Evolutionary conservation across 1,284 basidiomycete species (phyloP).

Genomic region (Malassezia nana): DNA sequence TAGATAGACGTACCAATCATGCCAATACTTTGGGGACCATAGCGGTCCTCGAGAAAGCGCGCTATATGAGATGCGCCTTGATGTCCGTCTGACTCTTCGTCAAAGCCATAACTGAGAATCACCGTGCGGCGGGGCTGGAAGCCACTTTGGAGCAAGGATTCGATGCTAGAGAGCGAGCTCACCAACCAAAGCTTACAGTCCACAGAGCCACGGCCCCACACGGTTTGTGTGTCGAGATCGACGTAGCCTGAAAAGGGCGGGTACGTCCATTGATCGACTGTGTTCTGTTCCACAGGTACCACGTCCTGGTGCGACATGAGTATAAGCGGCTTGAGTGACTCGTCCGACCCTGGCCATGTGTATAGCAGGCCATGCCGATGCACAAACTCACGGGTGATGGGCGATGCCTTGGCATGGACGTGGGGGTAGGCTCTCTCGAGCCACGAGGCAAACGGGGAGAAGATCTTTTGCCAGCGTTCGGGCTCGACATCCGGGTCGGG

Average conservation of each 20-base stretch:
- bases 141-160: slow-evolving; percentile 50
- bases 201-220: slow-evolving; percentile 51
- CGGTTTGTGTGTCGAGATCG: slow-evolving; percentile 49
- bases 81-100: slow-evolving; percentile 55
- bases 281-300: slow-evolving; percentile 53
- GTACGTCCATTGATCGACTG: slow-evolving; percentile 52
- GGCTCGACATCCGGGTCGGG: slow-evolving; percentile 24
- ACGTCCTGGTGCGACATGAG: slow-evolving; percentile 55
- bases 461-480: slow-evolving; percentile 23
- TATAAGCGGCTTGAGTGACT: slow-evolving; percentile 58
- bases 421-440: slow-evolving; percentile 25
- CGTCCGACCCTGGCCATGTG: slow-evolving; percentile 57
- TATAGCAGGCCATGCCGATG: slow-evolving; percentile 61
- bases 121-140: slow-evolving; percentile 52
- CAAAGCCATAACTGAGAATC: slow-evolving; percentile 61
- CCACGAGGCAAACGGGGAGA: slow-evolving; percentile 28
- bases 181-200: slow-evolving; percentile 51
- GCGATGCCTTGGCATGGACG: slow-evolving; percentile 23
- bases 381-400: slow-evolving; percentile 47
- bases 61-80: slow-evolving; percentile 38
- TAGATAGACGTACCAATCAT: slow-evolving; percentile 20
- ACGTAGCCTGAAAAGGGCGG: slow-evolving; percentile 53
- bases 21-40: slow-evolving; percentile 26
- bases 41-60: slow-evolving; percentile 21
- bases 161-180: slow-evolving; percentile 51